Conservation (phyloP, 2,329 filamentous ascomycete species). For the Trichoderma sp. region DNA sequence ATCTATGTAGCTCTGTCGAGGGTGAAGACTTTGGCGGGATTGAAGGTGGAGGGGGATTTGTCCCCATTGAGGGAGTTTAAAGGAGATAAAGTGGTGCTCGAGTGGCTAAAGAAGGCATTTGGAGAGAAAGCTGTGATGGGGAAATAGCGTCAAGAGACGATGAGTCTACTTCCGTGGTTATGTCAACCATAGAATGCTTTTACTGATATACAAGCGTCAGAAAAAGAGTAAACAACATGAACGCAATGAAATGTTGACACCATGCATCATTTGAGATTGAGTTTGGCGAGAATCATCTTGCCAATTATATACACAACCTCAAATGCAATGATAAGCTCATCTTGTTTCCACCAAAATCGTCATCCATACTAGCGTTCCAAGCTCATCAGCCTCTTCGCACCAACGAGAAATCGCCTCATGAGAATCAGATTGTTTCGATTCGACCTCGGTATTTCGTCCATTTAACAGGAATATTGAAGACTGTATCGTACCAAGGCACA, state of each 20-base stretch:
- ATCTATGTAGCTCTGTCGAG: slow-evolving; percentile 55
- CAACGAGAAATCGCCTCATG: neutral
- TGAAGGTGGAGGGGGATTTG: slow-evolving; percentile 30
- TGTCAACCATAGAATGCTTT: neutral
- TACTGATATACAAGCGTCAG: neutral
- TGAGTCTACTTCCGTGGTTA: neutral
- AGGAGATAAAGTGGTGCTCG: neutral
- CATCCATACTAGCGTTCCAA: neutral
- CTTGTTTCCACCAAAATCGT: neutral
- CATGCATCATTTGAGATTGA: neutral
- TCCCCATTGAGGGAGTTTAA: neutral
- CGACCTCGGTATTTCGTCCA: neutral
- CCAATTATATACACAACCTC: neutral
- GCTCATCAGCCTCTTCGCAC: neutral
- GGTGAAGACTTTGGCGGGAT: slow-evolving; percentile 31
- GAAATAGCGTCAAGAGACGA: neutral
- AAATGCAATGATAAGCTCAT: neutral
- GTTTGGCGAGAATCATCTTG: neutral
- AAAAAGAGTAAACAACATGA: neutral
- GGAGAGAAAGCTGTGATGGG: neutral
- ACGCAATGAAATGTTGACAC: neutral
- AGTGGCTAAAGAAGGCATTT: slow-evolving; percentile 1
- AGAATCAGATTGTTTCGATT: neutral
- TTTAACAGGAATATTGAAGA: neutral
- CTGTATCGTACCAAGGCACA: neutral